Evolutionary conservation across 768 basidiomycete species (phyloP).

Genomic region (Boletus coccyginus): DNA sequence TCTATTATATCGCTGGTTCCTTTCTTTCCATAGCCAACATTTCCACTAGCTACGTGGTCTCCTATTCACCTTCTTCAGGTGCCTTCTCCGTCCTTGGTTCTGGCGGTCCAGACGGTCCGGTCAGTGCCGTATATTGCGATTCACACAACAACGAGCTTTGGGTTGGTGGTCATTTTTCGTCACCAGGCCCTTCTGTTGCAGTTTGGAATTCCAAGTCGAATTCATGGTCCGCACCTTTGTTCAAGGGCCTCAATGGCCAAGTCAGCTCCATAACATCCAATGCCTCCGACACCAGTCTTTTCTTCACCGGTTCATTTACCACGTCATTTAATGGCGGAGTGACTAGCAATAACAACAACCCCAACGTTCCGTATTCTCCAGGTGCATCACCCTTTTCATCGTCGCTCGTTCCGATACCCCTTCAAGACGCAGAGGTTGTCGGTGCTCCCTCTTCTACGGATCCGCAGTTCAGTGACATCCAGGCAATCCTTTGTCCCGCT

Average conservation of each 20-base stretch:
- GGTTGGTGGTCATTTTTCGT: constrained; percentile 75
- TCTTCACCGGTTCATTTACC: constrained; percentile 88
- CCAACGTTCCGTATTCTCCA: constrained; percentile 78
- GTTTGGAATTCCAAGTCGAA: constrained; percentile 61
- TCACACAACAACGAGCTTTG: constrained; percentile 59
- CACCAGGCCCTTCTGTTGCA: constrained; percentile 65
- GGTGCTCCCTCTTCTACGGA: constrained; percentile 64
- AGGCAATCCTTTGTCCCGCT: constrained; percentile 80
- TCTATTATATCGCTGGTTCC: constrained; percentile 78
- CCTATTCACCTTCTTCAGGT: constrained; percentile 61
- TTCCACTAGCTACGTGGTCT: constrained; percentile 68
- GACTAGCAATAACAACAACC: constrained; percentile 64
- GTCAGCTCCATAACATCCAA: constrained; percentile 79
- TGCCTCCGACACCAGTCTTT: constrained; percentile 66
- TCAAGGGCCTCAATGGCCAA: constrained; percentile 69
- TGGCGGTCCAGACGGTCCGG: constrained; percentile 68
- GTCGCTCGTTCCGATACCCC: constrained; percentile 79
- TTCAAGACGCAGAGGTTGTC: constrained; percentile 54
- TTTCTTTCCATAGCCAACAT: constrained; percentile 70
- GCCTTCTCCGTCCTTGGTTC: constrained; percentile 62
- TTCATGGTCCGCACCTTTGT: constrained; percentile 77
- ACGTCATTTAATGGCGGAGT: constrained; percentile 62
- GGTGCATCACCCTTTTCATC: constrained; percentile 86
- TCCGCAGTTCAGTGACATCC: constrained; percentile 58
- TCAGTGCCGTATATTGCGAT: constrained; percentile 82